A percentile compares a stretch with the other conserved stretches of the same genome.
These are phyloP conservation scores for Dendrothele bispora DNA, from an alignment of 768 basidiomycete species.

Conservation along the genomic window DNA sequence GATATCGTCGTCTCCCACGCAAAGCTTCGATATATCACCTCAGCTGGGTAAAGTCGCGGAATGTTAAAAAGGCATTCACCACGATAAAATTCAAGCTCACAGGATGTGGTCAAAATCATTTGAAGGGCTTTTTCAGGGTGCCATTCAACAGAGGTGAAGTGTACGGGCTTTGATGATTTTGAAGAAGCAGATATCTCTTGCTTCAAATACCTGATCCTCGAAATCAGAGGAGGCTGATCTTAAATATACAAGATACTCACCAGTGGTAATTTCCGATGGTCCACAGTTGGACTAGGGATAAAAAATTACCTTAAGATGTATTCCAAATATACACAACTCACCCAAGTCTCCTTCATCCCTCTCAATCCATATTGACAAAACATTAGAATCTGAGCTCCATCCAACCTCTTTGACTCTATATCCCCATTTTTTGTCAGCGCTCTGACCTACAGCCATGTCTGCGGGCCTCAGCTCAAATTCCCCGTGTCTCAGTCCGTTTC, in stretches of 20 bases:
- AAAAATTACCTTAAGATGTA: constrained; percentile 7
- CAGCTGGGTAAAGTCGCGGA: constrained; percentile 32
- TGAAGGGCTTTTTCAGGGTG: constrained; percentile 78
- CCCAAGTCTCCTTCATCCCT: constrained; percentile 66
- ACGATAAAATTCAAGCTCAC: constrained; percentile 40
- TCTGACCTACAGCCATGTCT: constrained; percentile 30
- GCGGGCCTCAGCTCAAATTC: constrained; percentile 67
- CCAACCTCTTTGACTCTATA: constrained; percentile 73
- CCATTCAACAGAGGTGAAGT: constrained; percentile 80
- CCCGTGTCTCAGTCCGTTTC: constrained; percentile 91
- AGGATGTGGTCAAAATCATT: constrained; percentile 63
- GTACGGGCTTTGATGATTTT: too few species aligned
- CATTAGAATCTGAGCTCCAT: constrained; percentile 89
- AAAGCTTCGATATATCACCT: constrained; percentile 60
- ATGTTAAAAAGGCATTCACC: too few species aligned
- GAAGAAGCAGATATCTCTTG: constrained; percentile 67
- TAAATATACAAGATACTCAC: constrained; percentile 32
- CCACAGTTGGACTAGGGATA: constrained; percentile 82
- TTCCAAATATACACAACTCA: constrained; percentile 33
- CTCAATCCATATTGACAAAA: constrained; percentile 86
- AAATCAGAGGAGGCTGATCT: neutral
- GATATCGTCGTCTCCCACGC: constrained; percentile 80
- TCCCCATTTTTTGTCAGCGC: constrained; percentile 49
- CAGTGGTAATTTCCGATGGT: constrained; percentile 95
- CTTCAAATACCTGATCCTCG: constrained; percentile 77